A percentile compares a stretch with the other conserved stretches of the same genome.
These are phyloP conservation scores for Phytophthora aleatoria DNA, from an alignment of 352 stramenopile genomes.

Conservation along the genomic window DNA sequence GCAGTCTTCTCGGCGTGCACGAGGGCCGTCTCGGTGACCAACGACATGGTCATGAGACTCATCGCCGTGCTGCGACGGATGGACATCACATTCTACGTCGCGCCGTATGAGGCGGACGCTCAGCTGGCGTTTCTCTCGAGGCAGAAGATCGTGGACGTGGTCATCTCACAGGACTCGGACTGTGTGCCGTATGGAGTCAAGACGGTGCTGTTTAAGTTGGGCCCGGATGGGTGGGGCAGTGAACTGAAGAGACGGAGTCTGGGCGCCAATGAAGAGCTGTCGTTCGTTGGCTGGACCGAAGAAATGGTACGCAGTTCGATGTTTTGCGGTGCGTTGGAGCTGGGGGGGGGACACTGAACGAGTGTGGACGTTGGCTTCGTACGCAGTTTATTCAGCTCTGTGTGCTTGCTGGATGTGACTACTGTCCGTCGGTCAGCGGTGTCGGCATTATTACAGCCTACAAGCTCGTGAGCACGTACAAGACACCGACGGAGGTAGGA, in stretches of 20 bases:
- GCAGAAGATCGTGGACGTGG: conserved; percentile 89
- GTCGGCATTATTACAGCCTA: conserved; percentile 88
- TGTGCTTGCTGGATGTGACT: conserved; percentile 90
- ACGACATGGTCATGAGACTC: conserved; percentile 77
- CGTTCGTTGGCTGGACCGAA: conserved; percentile 85
- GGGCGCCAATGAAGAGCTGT: conserved; percentile 80
- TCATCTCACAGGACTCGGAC: conserved; percentile 98
- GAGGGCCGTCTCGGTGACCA: conserved; percentile 68
- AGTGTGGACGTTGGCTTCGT: conserved; percentile 1
- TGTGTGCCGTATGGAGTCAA: conserved; percentile 94
- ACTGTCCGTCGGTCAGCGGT: conserved; percentile 74
- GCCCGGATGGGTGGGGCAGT: conserved; percentile 81
- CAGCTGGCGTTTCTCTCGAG: conserved; percentile 95
- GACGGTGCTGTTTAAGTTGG: conserved; percentile 94
- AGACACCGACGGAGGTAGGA: conserved; percentile 56
- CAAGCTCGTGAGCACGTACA: conserved; percentile 63
- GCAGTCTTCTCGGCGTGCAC: conserved; percentile 40
- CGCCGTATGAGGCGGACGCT: conserved; percentile 97
- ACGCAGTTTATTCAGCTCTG: conserved; percentile 81
- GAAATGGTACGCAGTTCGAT: conserved; percentile 64
- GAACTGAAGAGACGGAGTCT: conserved; percentile 87
- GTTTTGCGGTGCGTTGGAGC: not conserved
- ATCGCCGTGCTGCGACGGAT: conserved; percentile 64
- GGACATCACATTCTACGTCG: conserved; percentile 93
- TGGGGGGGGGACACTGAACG: not conserved